phyloP scores from a whole-genome alignment of 148 eudicot genomes.

The Fallopia convolvulus region DNA sequence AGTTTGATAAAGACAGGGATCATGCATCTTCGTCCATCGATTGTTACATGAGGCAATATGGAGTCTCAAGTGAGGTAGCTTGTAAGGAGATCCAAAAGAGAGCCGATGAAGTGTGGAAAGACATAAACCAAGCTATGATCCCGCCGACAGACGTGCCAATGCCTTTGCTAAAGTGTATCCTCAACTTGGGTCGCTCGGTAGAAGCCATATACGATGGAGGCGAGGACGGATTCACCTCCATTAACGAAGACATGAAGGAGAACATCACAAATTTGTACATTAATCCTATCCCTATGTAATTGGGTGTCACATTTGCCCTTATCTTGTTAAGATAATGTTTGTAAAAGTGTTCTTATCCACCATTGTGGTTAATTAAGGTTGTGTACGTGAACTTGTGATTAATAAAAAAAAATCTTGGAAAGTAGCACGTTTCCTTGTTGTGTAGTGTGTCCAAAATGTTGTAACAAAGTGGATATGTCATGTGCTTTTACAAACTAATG shows the following conservation, averaged over 20 bases:
- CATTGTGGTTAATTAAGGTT: too few species aligned
- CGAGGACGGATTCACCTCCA: background rate
- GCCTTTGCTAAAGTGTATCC: conserved; percentile 10
- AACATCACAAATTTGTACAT: background rate
- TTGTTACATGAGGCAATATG: conserved; percentile 20
- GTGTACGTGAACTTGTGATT: too few species aligned
- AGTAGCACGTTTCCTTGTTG: too few species aligned
- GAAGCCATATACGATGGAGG: conserved; percentile 22
- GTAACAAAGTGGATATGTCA: too few species aligned
- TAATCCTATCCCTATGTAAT: background rate
- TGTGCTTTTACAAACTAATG: too few species aligned
- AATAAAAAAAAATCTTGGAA: too few species aligned
- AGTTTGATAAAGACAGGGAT: conserved; percentile 20
- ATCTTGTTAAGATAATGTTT: background rate
- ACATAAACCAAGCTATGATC: conserved; percentile 16
- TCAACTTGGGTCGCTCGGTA: conserved; percentile 11
- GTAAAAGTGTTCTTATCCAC: too few species aligned
- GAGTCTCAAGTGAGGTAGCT: conserved; percentile 7
- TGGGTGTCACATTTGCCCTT: background rate
- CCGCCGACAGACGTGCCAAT: conserved; percentile 9
- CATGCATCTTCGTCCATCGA: conserved; percentile 19
- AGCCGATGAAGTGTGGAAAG: conserved; percentile 20
- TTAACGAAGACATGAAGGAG: background rate
- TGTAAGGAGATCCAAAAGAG: conserved; percentile 1
- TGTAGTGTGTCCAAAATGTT: too few species aligned